A percentile compares a stretch with the other conserved stretches of the same genome.
These are phyloP conservation scores for Phialophora tarda DNA, from an alignment of 2,329 filamentous ascomycete species.

Conservation along the genomic window DNA sequence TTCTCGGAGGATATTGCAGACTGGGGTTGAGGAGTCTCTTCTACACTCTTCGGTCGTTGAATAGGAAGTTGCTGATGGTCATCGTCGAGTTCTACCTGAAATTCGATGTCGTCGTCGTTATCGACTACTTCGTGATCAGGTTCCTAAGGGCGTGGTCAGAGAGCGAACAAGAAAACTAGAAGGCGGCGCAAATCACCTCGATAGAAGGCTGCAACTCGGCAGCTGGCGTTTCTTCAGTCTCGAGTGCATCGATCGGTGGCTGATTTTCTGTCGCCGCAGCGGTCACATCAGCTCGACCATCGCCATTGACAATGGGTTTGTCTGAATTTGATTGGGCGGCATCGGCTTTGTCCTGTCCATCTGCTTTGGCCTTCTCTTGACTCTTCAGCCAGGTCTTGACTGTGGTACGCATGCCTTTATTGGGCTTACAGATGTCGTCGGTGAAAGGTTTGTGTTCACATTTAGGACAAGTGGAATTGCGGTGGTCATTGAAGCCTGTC, in stretches of 20 bases:
- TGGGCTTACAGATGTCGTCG: slow-evolving; percentile 81
- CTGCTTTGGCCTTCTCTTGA: slow-evolving; percentile 85
- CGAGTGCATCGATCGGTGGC: slow-evolving; percentile 31
- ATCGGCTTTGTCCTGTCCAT: slow-evolving; percentile 55
- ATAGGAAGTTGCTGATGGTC: slow-evolving; percentile 32
- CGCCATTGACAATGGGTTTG: slow-evolving; percentile 16
- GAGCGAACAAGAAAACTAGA: background rate
- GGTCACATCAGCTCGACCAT: slow-evolving; percentile 17
- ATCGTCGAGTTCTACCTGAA: slow-evolving; percentile 39
- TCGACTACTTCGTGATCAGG: slow-evolving; percentile 26
- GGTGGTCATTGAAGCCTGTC: slow-evolving; percentile 49
- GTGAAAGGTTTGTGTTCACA: slow-evolving; percentile 92
- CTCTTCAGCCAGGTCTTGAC: slow-evolving; percentile 89
- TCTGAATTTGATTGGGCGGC: slow-evolving; percentile 13
- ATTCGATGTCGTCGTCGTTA: slow-evolving; percentile 39
- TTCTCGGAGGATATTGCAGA: slow-evolving; percentile 13
- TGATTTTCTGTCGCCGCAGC: slow-evolving; percentile 25
- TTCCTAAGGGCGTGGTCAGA: slow-evolving; percentile 26
- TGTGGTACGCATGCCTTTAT: slow-evolving; percentile 90
- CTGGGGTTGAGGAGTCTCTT: slow-evolving; percentile 26
- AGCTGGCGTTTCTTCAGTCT: slow-evolving; percentile 26
- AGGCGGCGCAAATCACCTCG: slow-evolving; percentile 26
- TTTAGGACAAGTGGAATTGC: slow-evolving; percentile 82
- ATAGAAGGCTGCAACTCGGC: slow-evolving; percentile 34
- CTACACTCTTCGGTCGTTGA: slow-evolving; percentile 22